Conservation (phyloP, 2,329 filamentous ascomycete genomes). For the Graphilbum sp. region DNA sequence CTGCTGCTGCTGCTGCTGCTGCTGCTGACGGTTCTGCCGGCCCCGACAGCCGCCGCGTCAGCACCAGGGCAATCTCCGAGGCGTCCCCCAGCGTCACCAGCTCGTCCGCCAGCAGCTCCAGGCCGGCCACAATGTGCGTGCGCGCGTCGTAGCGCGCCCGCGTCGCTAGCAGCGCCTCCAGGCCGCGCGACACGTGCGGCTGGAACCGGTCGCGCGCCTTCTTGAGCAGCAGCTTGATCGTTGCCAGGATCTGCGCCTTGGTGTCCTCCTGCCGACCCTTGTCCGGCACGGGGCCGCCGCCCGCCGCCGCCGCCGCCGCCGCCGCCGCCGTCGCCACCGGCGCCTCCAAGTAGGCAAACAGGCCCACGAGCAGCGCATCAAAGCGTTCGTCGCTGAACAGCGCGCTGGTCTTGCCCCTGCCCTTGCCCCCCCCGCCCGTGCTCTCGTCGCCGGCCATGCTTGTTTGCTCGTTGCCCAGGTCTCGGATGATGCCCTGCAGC, state of each 20-base stretch:
- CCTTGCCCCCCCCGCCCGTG: not conserved
- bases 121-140: slow-evolving; percentile 55
- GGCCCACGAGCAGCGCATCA: slow-evolving; percentile 46
- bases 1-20: slow-evolving; percentile 10
- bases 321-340: slow-evolving; percentile 23
- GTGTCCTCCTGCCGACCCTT: slow-evolving; percentile 48
- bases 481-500: slow-evolving; percentile 57
- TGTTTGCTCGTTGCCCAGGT: slow-evolving; percentile 15
- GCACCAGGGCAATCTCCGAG: slow-evolving; percentile 38
- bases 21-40: slow-evolving; percentile 15
- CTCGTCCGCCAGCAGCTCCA: slow-evolving; percentile 59
- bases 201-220: slow-evolving; percentile 49
- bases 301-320: slow-evolving; percentile 21
- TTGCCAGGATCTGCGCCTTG: slow-evolving; percentile 58
- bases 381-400: slow-evolving; percentile 53
- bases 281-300: slow-evolving; percentile 24
- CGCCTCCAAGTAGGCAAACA: slow-evolving; percentile 57
- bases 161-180: slow-evolving; percentile 50
- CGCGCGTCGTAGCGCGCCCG: slow-evolving; percentile 50
- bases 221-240: slow-evolving; percentile 56
- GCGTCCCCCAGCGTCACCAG: slow-evolving; percentile 50
- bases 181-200: slow-evolving; percentile 48
- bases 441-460: not conserved
- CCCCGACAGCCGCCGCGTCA: slow-evolving; percentile 27
- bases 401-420: slow-evolving; percentile 25